phyloP scores from a whole-genome alignment of 345 rosid genomes.

The Syzygium grande region DNA sequence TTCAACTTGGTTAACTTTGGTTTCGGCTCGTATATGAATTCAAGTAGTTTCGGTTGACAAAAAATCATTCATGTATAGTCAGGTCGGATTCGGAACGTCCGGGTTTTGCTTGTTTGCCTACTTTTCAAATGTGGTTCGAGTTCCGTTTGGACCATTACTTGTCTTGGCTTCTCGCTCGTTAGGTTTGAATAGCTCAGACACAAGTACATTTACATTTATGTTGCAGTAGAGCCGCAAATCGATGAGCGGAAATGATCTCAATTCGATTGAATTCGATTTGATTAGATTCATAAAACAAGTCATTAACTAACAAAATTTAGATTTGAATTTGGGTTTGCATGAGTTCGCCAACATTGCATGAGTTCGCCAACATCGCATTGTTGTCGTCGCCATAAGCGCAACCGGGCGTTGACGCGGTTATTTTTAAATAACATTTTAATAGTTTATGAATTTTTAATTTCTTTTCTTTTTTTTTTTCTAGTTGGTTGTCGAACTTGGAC shows the following conservation, averaged over 20 bases:
- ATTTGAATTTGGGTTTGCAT: background rate
- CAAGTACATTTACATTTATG: background rate
- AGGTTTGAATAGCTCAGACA: background rate
- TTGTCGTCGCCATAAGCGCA: no score
- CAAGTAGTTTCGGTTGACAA: background rate
- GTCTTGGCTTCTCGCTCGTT: background rate
- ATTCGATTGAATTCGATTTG: background rate
- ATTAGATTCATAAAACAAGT: background rate
- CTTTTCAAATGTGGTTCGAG: background rate
- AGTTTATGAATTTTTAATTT: no score
- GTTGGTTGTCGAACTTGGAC: no score
- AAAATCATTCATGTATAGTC: background rate
- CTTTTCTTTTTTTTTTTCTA: no score
- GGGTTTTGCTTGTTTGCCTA: background rate
- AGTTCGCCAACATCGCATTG: no score
- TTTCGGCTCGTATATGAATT: background rate
- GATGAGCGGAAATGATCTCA: background rate
- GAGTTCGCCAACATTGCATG: background rate
- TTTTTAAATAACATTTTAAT: no score
- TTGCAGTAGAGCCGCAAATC: background rate
- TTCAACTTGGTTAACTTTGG: no score
- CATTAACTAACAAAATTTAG: background rate
- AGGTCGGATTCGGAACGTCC: background rate
- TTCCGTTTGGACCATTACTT: background rate
- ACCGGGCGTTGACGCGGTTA: no score